These are phyloP conservation scores for Ballota nigra DNA, from an alignment of 257 asterid species.

Conservation along the genomic window DNA sequence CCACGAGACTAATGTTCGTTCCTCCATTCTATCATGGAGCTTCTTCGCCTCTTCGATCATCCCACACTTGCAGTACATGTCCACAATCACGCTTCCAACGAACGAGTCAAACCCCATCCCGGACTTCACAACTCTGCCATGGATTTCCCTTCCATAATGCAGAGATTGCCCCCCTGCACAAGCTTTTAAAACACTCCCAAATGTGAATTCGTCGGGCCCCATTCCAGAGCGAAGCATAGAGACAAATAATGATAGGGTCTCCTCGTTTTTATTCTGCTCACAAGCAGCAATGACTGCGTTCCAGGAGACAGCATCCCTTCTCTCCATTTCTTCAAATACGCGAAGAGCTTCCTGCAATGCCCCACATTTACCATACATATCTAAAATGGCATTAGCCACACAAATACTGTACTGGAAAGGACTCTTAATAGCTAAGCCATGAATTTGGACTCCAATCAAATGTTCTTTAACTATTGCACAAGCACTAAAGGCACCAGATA, in stretches of 20 bases:
- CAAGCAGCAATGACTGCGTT: slow-evolving; percentile 80
- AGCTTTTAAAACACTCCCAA: slow-evolving; percentile 83
- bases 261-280: slow-evolving; percentile 66
- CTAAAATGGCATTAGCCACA: slow-evolving; percentile 76
- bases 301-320: slow-evolving; percentile 86
- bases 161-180: slow-evolving; percentile 71
- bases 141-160: slow-evolving; percentile 65
- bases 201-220: slow-evolving; percentile 89
- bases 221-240: slow-evolving; percentile 63
- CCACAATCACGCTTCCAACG: slow-evolving; percentile 73
- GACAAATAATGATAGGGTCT: slow-evolving; percentile 44
- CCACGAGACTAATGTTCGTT: slow-evolving; percentile 70
- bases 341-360: slow-evolving; percentile 56
- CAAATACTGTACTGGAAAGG: slow-evolving; percentile 51
- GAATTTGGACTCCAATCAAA: slow-evolving; percentile 61
- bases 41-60: slow-evolving; percentile 82
- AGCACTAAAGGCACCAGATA: slow-evolving; percentile 75
- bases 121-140: slow-evolving; percentile 59
- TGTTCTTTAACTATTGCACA: slow-evolving; percentile 60
- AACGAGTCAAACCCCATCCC: slow-evolving; percentile 74
- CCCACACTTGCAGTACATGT: slow-evolving; percentile 88
- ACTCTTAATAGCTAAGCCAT: slow-evolving; percentile 64
- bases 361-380: slow-evolving; percentile 89
- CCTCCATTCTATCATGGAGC: slow-evolving; percentile 60
- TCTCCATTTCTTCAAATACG: slow-evolving; percentile 62